A percentile compares a stretch with the other conserved stretches of the same genome.
phyloP scores from a whole-genome alignment of 2,329 filamentous ascomycete genomes.

The Sarocladium kiliense region DNA sequence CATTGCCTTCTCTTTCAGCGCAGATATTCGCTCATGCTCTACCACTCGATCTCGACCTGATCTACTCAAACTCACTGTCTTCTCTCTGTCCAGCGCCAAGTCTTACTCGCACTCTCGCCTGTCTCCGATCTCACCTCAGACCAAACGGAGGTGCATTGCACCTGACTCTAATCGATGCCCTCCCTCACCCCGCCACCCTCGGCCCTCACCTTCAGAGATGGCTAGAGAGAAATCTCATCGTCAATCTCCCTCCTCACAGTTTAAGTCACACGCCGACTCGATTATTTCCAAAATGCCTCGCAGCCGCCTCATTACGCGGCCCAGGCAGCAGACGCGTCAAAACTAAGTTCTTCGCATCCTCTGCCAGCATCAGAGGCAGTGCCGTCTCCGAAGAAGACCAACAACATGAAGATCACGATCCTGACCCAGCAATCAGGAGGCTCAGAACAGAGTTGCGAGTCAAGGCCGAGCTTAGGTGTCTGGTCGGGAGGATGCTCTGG shows the following conservation, averaged over 20 bases:
- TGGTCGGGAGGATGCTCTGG: constrained; percentile 55
- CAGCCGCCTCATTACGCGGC: constrained; percentile 46
- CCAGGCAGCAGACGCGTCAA: constrained; percentile 42
- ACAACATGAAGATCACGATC: constrained; percentile 14
- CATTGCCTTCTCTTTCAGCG: constrained; percentile 27
- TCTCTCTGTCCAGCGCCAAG: constrained; percentile 51
- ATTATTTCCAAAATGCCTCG: constrained; percentile 55
- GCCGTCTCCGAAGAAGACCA: constrained; percentile 5
- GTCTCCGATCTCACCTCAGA: constrained; percentile 35
- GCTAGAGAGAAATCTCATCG: constrained; percentile 56
- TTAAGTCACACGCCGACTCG: constrained; percentile 55
- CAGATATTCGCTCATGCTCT: constrained; percentile 23
- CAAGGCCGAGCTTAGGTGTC: constrained; percentile 43
- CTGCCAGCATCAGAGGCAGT: constrained; percentile 19
- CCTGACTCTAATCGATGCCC: constrained; percentile 57
- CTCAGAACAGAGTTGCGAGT: constrained; percentile 22
- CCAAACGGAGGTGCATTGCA: constrained; percentile 49
- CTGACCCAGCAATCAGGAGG: constrained; percentile 19
- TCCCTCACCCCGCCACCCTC: constrained; percentile 48
- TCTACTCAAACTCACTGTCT: constrained; percentile 51
- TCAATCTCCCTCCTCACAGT: constrained; percentile 53
- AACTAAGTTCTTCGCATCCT: constrained; percentile 43
- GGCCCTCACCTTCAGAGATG: constrained; percentile 55
- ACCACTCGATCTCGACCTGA: constrained; percentile 39
- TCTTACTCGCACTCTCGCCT: constrained; percentile 48